Conservation (phyloP, 805 yeast genomes). For the Candida nemodendra region DNA sequence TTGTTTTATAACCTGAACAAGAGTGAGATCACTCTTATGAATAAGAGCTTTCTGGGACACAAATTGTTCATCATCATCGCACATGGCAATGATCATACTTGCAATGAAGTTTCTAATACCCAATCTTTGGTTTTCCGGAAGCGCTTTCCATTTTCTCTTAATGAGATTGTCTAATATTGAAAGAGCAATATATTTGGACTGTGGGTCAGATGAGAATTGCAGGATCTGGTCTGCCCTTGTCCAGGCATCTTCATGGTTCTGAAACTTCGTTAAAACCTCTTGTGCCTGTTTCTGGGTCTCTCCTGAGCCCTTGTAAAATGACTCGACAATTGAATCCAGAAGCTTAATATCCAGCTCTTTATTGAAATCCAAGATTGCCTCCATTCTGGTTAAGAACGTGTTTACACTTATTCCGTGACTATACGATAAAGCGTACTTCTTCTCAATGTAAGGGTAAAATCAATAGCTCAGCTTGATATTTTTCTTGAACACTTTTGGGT, state of each 20-base stretch:
- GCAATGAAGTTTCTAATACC: slow-evolving; percentile 95
- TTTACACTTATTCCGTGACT: too few relatives aligned
- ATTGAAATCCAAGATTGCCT: slow-evolving; percentile 80
- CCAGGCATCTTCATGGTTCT: slow-evolving; percentile 96
- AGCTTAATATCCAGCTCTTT: slow-evolving; percentile 76
- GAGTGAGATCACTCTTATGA: slow-evolving; percentile 88
- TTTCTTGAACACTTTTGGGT: too few relatives aligned
- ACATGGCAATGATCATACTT: slow-evolving; percentile 87
- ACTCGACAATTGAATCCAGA: slow-evolving; percentile 80
- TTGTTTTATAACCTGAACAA: slow-evolving; percentile 92
- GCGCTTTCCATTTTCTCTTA: slow-evolving; percentile 88
- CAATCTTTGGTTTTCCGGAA: slow-evolving; percentile 83
- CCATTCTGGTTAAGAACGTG: slow-evolving; percentile 51
- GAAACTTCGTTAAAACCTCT: slow-evolving; percentile 71
- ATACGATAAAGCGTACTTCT: too few relatives aligned
- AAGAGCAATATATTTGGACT: slow-evolving; percentile 89
- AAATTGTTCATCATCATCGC: slow-evolving; percentile 77
- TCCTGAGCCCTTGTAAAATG: slow-evolving; percentile 81
- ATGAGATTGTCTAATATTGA: slow-evolving; percentile 87
- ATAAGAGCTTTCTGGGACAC: slow-evolving; percentile 75
- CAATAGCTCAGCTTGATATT: too few relatives aligned
- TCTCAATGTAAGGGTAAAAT: too few relatives aligned
- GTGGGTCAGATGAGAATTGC: slow-evolving; percentile 73
- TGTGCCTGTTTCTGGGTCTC: slow-evolving; percentile 73
- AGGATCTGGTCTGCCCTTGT: slow-evolving; percentile 86